A percentile compares a stretch with the other conserved stretches of the same genome.
Evolutionary conservation across 768 basidiomycete genomes (phyloP).

Genomic region (Saitozyma podzolica): DNA sequence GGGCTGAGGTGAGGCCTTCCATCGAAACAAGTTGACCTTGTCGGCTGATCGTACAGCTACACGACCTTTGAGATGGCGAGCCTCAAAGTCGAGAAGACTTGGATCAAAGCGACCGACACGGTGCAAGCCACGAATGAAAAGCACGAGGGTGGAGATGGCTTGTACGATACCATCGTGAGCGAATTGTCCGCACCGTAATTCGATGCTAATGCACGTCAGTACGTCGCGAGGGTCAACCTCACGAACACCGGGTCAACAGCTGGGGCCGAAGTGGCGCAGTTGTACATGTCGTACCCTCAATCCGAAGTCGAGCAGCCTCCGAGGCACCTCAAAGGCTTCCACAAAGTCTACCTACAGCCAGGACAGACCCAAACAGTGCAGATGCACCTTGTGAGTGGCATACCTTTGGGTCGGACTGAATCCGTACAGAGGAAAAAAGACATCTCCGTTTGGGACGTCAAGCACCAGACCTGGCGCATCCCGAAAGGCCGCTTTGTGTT

Average conservation of each 20-base stretch:
- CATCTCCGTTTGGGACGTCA: constrained; percentile 67
- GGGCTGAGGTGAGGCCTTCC: constrained; percentile 41
- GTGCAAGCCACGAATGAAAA: constrained; percentile 51
- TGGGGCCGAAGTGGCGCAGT: constrained; percentile 52
- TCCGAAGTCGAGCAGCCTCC: constrained; percentile 45
- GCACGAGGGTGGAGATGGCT: constrained; percentile 33
- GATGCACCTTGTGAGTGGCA: constrained; percentile 40
- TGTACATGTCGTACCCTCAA: constrained; percentile 48
- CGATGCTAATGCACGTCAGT: constrained; percentile 18
- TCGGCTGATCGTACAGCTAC: constrained; percentile 26
- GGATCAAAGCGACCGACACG: constrained; percentile 32
- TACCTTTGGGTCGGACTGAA: constrained; percentile 8
- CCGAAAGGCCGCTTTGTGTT: constrained; percentile 66
- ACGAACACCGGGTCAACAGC: constrained; percentile 50
- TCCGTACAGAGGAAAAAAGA: constrained; percentile 43
- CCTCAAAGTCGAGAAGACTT: constrained; percentile 30
- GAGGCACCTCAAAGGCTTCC: constrained; percentile 50
- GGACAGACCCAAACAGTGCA: constrained; percentile 34
- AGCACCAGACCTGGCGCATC: constrained; percentile 71
- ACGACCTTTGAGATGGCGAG: constrained; percentile 45
- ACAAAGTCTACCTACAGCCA: constrained; percentile 41
- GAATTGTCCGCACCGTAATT: neutral
- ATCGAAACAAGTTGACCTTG: neutral
- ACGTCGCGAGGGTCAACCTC: constrained; percentile 42
- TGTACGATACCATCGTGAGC: constrained; percentile 51